phyloP scores from a whole-genome alignment of 768 basidiomycete species.

The Tulasnella sp. region DNA sequence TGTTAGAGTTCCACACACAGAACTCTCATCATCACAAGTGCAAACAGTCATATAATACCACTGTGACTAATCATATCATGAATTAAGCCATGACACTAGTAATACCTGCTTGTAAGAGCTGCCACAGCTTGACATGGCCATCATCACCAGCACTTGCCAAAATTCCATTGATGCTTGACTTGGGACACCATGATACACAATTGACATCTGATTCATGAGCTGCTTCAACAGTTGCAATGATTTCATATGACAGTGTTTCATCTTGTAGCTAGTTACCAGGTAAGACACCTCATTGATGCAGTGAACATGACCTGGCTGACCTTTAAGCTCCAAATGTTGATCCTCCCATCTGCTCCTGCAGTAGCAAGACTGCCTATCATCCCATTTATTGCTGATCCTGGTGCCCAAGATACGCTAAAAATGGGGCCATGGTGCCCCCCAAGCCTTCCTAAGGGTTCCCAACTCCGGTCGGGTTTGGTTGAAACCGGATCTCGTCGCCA shows the following conservation, averaged over 20 bases:
- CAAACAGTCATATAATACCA: too few species aligned
- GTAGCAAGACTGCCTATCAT: constrained; percentile 73
- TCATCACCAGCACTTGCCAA: constrained; percentile 83
- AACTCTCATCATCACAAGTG: too few species aligned
- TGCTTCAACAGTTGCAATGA: constrained; percentile 45
- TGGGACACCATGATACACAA: constrained; percentile 68
- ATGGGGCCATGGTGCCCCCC: constrained; percentile 57
- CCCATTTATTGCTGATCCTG: constrained; percentile 23
- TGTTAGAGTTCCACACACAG: too few species aligned
- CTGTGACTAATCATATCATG: too few species aligned
- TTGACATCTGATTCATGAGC: constrained; percentile 87
- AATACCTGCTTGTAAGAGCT: too few species aligned
- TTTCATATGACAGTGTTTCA: constrained; percentile 24
- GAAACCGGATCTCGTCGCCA: constrained; percentile 48
- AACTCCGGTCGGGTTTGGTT: constrained; percentile 44
- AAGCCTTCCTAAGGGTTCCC: constrained; percentile 41
- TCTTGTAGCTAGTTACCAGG: constrained; percentile 16
- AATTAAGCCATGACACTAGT: too few species aligned
- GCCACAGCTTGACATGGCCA: constrained; percentile 73
- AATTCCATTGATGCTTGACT: constrained; percentile 47
- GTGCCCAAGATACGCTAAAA: constrained; percentile 71
- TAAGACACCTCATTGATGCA: constrained; percentile 19
- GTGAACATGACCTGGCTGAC: constrained; percentile 27
- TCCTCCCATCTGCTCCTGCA: constrained; percentile 70
- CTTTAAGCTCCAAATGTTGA: constrained; percentile 68